Percentiles rank a stretch among this genome's conserved stretches.
These are phyloP conservation scores for Yamadazyma jaroonii DNA, from an alignment of 1,139 yeast genomes.

Conservation along the genomic window DNA sequence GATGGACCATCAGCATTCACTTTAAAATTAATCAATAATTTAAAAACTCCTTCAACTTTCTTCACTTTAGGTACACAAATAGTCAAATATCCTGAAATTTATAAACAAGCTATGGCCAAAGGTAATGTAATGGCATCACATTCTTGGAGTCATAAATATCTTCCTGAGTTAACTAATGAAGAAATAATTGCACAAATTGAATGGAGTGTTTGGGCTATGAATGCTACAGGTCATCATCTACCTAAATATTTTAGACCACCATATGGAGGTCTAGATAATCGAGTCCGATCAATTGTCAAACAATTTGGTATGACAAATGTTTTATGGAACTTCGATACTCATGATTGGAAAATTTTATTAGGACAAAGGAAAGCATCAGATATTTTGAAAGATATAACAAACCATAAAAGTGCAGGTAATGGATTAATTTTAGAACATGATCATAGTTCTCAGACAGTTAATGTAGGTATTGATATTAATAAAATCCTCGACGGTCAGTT, in stretches of 20 bases:
- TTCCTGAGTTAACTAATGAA: conserved; percentile 76
- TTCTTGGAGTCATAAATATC: conserved; percentile 88
- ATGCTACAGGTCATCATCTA: conserved; percentile 84
- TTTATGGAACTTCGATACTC: conserved; percentile 88
- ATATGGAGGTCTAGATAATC: conserved; percentile 87
- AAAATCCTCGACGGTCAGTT: conserved; percentile 49
- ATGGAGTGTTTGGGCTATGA: conserved; percentile 98
- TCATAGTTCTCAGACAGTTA: conserved; percentile 62
- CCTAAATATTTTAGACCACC: conserved; percentile 97
- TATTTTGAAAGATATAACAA: conserved; percentile 52
- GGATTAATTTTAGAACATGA: conserved; percentile 89
- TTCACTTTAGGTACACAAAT: conserved; percentile 84
- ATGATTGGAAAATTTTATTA: conserved; percentile 76
- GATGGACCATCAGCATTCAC: conserved; percentile 90
- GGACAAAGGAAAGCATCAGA: conserved; percentile 43
- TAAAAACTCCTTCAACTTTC: conserved; percentile 63
- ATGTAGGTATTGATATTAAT: conserved; percentile 59
- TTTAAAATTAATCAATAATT: conserved; percentile 48
- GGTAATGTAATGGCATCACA: conserved; percentile 89
- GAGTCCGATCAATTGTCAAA: conserved; percentile 75
- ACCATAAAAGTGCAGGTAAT: conserved; percentile 53
- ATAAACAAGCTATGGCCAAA: conserved; percentile 47
- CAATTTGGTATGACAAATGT: conserved; percentile 88
- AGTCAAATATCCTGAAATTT: conserved; percentile 71
- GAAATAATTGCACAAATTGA: conserved; percentile 83